Conservation (phyloP, 768 basidiomycete species). For the Tylopilus sp. region DNA sequence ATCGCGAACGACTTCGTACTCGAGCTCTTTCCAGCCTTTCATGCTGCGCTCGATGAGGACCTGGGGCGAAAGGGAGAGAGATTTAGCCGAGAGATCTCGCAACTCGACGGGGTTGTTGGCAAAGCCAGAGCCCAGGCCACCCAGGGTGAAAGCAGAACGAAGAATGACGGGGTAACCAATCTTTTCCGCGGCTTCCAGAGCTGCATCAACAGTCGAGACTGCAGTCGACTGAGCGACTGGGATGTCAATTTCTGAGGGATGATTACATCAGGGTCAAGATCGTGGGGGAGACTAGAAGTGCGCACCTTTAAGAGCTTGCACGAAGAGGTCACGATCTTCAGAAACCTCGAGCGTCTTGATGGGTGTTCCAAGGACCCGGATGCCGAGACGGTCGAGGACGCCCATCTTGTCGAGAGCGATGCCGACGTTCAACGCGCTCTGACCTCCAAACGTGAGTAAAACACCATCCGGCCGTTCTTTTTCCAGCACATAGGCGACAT, state of each 20-base stretch:
- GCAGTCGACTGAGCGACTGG: slow-evolving; percentile 95
- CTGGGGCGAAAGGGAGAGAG: slow-evolving; percentile 88
- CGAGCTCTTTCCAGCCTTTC: slow-evolving; percentile 99
- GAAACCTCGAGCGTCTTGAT: slow-evolving; percentile 93
- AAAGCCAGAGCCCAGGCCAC: slow-evolving; percentile 97
- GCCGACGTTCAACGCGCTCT: slow-evolving; percentile 96
- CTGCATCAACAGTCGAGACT: slow-evolving; percentile 92
- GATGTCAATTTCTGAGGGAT: slow-evolving; percentile 84
- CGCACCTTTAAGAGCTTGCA: slow-evolving; percentile 91
- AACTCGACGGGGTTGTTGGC: slow-evolving; percentile 93
- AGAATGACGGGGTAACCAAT: slow-evolving; percentile 98
- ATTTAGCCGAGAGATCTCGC: slow-evolving; percentile 89
- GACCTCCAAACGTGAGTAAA: slow-evolving; percentile 95
- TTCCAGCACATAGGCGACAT: slow-evolving; percentile 97
- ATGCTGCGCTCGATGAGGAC: slow-evolving; percentile 96
- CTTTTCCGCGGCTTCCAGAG: slow-evolving; percentile 81
- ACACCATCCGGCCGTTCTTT: slow-evolving; percentile 98
- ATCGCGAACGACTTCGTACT: slow-evolving; percentile 99
- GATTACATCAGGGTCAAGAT: slow-evolving; percentile 6
- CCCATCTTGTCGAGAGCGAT: slow-evolving; percentile 97
- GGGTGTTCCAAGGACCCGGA: slow-evolving; percentile 92
- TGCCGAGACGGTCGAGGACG: slow-evolving; percentile 85
- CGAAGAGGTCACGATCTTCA: slow-evolving; percentile 96
- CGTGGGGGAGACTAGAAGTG: neutral
- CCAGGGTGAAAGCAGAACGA: slow-evolving; percentile 94